These are phyloP conservation scores for Rhododendron vialii DNA, from an alignment of 148 eudicot genomes.

Conservation along the genomic window DNA sequence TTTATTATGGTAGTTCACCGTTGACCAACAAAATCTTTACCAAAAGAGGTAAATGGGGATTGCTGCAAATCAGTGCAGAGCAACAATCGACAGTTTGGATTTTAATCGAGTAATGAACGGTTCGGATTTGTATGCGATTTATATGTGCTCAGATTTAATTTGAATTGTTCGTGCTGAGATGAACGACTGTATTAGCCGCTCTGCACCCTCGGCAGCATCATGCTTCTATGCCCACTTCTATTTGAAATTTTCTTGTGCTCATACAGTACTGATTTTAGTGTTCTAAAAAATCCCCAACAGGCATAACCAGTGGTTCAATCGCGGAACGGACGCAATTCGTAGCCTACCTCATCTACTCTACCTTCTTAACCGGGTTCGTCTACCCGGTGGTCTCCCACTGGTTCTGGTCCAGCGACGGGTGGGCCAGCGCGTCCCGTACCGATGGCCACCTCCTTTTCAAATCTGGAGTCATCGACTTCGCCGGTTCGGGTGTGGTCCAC, in stretches of 20 bases:
- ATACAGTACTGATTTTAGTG: not conserved
- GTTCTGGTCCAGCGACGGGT: conserved; percentile 42
- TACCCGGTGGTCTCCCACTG: conserved; percentile 44
- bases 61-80: too few relatives aligned
- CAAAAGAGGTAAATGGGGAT: not conserved
- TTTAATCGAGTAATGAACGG: too few relatives aligned
- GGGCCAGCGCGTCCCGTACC: conserved; percentile 30
- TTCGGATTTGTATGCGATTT: too few relatives aligned
- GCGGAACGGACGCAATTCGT: conserved; percentile 49
- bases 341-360: conserved; percentile 39
- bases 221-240: too few relatives aligned
- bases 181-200: too few relatives aligned
- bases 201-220: too few relatives aligned
- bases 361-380: conserved; percentile 41
- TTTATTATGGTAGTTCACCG: not conserved
- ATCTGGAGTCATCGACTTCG: conserved; percentile 41
- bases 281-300: not conserved
- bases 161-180: too few relatives aligned
- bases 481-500: conserved; percentile 50
- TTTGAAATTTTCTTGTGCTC: too few relatives aligned
- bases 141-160: too few relatives aligned
- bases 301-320: conserved; percentile 40
- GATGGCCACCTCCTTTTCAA: conserved; percentile 21
- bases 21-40: not conserved
- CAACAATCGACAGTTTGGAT: fast-evolving